phyloP scores from a whole-genome alignment of 176 grass and related monocot genomes.

The Pontederia crassipes region DNA sequence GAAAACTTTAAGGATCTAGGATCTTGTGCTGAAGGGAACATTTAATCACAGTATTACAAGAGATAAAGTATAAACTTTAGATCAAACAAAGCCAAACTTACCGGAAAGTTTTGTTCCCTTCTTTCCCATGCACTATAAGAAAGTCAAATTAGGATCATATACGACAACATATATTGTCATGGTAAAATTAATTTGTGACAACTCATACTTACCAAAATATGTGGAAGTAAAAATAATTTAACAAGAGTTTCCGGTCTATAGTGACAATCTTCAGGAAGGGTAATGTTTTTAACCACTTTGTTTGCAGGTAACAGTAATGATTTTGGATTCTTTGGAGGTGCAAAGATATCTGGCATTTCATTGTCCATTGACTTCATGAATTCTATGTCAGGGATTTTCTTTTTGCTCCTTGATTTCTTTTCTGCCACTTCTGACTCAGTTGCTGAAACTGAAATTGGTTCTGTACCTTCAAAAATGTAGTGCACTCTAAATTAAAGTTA shows the following conservation, averaged over 20 bases:
- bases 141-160: constrained; percentile 24
- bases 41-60: constrained; percentile 7
- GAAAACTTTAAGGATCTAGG: background rate
- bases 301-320: constrained; percentile 46
- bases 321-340: constrained; percentile 63
- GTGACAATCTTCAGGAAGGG: constrained; percentile 94
- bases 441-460: constrained; percentile 26
- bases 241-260: constrained; percentile 85
- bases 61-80: constrained; percentile 2
- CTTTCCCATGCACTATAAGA: constrained; percentile 52
- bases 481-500: background rate
- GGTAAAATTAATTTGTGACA: constrained; percentile 10
- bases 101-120: constrained; percentile 51
- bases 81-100: constrained; percentile 18
- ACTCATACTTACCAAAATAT: constrained; percentile 61
- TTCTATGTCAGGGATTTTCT: constrained; percentile 49
- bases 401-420: constrained; percentile 50
- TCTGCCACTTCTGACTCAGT: constrained; percentile 39
- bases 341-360: constrained; percentile 48
- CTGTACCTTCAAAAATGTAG: constrained; percentile 30
- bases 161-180: background rate
- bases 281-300: constrained; percentile 44
- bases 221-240: constrained; percentile 73
- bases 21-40: background rate
- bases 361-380: constrained; percentile 70